Evolutionary conservation across 2,329 filamentous ascomycete genomes (phyloP).

Genomic region (Penicillium paneum): DNA sequence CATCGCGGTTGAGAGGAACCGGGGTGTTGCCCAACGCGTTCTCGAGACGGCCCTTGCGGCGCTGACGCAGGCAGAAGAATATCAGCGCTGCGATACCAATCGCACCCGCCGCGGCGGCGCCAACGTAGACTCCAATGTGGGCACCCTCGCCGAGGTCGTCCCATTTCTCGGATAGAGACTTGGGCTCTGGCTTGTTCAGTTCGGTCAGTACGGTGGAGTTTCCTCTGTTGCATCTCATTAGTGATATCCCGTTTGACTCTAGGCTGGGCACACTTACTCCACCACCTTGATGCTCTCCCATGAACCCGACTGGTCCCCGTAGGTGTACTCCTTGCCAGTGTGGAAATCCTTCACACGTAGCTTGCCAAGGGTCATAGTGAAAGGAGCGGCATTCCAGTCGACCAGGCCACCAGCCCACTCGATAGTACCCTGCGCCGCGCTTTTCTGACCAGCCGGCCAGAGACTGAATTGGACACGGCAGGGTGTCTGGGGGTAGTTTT

Average conservation of each 20-base stretch:
- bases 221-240: slow-evolving; percentile 54
- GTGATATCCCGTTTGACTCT: neutral
- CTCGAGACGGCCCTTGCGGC: slow-evolving; percentile 50
- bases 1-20: slow-evolving; percentile 41
- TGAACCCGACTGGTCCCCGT: slow-evolving; percentile 58
- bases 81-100: slow-evolving; percentile 36
- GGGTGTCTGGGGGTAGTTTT: slow-evolving; percentile 68
- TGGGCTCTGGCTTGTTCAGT: slow-evolving; percentile 34
- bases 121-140: slow-evolving; percentile 48
- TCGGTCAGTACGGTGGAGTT: slow-evolving; percentile 51
- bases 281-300: slow-evolving; percentile 64
- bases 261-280: slow-evolving; percentile 28
- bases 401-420: slow-evolving; percentile 69
- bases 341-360: slow-evolving; percentile 58
- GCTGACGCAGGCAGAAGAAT: slow-evolving; percentile 51
- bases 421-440: slow-evolving; percentile 48
- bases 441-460: slow-evolving; percentile 61
- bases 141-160: slow-evolving; percentile 44
- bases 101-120: slow-evolving; percentile 35
- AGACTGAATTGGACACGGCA: slow-evolving; percentile 68
- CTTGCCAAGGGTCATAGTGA: slow-evolving; percentile 69
- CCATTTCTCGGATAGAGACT: slow-evolving; percentile 43
- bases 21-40: slow-evolving; percentile 47
- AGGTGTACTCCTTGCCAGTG: slow-evolving; percentile 64
- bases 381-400: slow-evolving; percentile 64